Percentiles rank a stretch among this genome's conserved stretches.
phyloP scores from a whole-genome alignment of 169 alveolate species.

The Plasmodium coatneyi region DNA sequence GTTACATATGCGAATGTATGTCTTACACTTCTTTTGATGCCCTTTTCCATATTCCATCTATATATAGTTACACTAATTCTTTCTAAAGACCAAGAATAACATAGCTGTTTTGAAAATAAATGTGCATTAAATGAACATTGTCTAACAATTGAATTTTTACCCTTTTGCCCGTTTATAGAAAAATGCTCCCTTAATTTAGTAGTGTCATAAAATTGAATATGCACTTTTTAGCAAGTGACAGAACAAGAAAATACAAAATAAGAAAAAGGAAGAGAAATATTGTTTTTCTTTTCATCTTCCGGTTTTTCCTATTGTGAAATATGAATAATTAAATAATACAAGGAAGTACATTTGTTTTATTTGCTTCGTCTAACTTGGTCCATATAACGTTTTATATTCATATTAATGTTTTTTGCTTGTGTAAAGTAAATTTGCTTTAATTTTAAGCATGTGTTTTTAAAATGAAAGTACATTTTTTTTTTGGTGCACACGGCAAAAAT shows the following conservation, averaged over 20 bases:
- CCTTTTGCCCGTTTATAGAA: neutral
- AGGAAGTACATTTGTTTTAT: neutral
- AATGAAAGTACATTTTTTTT: neutral
- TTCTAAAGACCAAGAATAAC: slow-evolving; percentile 1
- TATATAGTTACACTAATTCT: neutral
- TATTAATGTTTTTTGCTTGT: neutral
- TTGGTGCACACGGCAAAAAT: slow-evolving; percentile 8
- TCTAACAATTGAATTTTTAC: neutral
- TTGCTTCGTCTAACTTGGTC: neutral
- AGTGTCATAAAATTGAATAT: neutral
- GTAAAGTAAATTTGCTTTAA: neutral
- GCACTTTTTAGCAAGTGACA: neutral
- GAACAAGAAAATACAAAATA: neutral
- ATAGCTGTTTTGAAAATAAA: neutral
- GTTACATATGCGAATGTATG: neutral
- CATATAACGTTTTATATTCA: neutral
- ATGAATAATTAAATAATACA: neutral
- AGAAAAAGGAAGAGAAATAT: neutral
- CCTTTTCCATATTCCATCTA: neutral
- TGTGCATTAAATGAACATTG: neutral
- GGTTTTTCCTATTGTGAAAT: neutral
- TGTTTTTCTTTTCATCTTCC: neutral
- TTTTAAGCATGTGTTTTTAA: neutral
- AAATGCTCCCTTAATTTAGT: neutral
- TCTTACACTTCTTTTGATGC: neutral